These are phyloP conservation scores for Geotrichum cucujoidarum DNA, from an alignment of 1,139 yeast species.

Conservation along the genomic window DNA sequence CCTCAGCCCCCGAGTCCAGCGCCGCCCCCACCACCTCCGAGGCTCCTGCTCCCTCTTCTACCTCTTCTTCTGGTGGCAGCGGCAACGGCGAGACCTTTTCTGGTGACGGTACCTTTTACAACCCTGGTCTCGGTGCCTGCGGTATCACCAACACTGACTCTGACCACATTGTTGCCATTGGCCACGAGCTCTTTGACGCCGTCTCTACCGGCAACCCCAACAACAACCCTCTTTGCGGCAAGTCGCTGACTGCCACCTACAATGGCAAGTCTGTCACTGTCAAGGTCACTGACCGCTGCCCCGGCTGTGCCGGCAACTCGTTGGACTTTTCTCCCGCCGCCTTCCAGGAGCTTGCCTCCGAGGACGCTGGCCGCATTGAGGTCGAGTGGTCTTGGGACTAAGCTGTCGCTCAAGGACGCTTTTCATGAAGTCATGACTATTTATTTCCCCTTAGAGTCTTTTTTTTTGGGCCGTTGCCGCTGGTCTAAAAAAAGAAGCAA, in stretches of 20 bases:
- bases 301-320: slow-evolving; percentile 45
- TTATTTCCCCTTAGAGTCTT: no score
- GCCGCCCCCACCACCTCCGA: slow-evolving; percentile 19
- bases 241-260: slow-evolving; percentile 42
- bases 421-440: no score
- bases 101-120: slow-evolving; percentile 60
- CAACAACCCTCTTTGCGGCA: slow-evolving; percentile 48
- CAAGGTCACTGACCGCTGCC: slow-evolving; percentile 52
- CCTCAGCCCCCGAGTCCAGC: slow-evolving; percentile 27
- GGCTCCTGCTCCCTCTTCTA: slow-evolving; percentile 18
- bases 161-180: slow-evolving; percentile 45
- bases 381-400: slow-evolving; percentile 42
- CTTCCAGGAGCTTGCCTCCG: slow-evolving; percentile 43
- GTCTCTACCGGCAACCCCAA: slow-evolving; percentile 37
- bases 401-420: neutral
- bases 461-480: no score
- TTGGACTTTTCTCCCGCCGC: slow-evolving; percentile 55
- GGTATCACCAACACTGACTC: slow-evolving; percentile 46
- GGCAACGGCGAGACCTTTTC: slow-evolving; percentile 35
- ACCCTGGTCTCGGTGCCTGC: slow-evolving; percentile 59
- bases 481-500: no score
- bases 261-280: slow-evolving; percentile 46
- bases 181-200: slow-evolving; percentile 37
- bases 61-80: slow-evolving; percentile 21
- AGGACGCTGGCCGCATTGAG: slow-evolving; percentile 44